These are phyloP conservation scores for Solanum pennellii DNA, from an alignment of 257 asterid genomes.

Conservation along the genomic window DNA sequence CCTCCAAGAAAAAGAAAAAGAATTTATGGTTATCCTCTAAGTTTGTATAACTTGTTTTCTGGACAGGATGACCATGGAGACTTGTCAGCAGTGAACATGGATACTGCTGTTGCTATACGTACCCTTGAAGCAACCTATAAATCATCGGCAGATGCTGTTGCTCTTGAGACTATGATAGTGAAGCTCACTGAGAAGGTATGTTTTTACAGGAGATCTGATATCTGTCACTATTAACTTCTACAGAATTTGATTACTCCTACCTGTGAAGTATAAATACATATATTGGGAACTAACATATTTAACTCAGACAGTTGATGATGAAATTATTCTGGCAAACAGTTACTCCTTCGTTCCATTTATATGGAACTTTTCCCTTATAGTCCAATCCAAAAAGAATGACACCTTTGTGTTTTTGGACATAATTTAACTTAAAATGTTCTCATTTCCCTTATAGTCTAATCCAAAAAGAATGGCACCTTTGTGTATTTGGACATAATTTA, in stretches of 20 bases:
- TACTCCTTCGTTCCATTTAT: neutral
- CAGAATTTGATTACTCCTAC: neutral
- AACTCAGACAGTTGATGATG: neutral
- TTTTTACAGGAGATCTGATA: neutral
- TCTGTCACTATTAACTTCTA: neutral
- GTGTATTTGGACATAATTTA: neutral
- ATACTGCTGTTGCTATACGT: constrained; percentile 98
- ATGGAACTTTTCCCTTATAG: neutral
- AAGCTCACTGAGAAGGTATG: constrained; percentile 89
- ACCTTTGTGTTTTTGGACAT: neutral
- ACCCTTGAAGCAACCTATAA: constrained; percentile 94
- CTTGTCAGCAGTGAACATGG: constrained; percentile 93
- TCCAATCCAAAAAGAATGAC: neutral
- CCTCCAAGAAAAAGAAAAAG: neutral
- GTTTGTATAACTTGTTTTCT: neutral
- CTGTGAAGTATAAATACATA: neutral
- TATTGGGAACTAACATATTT: neutral
- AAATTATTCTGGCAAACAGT: neutral
- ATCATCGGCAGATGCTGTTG: constrained; percentile 86
- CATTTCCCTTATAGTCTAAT: neutral
- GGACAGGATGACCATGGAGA: constrained; percentile 94
- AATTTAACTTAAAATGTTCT: neutral
- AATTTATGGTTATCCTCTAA: neutral
- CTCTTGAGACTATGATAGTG: constrained; percentile 71
- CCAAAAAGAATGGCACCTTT: neutral